Percentiles rank a stretch among this genome's conserved stretches.
Evolutionary conservation across 1,284 basidiomycete genomes (phyloP).

Genomic region (Ceraceosorus bombacis): DNA sequence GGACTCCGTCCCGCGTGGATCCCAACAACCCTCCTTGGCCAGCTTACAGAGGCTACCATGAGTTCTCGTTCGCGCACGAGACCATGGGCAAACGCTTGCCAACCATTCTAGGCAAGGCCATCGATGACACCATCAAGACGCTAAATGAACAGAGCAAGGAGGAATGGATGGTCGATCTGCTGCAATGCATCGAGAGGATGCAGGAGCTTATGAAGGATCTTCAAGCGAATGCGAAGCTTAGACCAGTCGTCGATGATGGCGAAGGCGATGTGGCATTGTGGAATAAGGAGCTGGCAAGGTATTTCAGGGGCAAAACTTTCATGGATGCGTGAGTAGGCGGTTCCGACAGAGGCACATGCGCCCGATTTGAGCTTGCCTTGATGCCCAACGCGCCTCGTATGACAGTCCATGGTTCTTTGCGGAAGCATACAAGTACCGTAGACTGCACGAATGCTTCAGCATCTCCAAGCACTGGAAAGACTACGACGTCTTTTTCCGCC

Average conservation of each 20-base stretch:
- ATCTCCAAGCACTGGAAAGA: constrained; percentile 82
- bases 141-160: constrained; percentile 70
- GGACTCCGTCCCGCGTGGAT: constrained; percentile 50
- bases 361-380: not conserved
- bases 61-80: constrained; percentile 52
- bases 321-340: not conserved
- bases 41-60: constrained; percentile 75
- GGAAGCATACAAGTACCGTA: constrained; percentile 95
- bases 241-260: constrained; percentile 82
- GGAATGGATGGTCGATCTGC: constrained; percentile 77
- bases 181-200: constrained; percentile 65
- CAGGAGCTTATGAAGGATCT: constrained; percentile 50
- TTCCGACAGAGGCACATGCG: not conserved
- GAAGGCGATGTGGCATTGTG: constrained; percentile 90
- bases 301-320: constrained; percentile 9
- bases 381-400: constrained; percentile 71
- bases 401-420: constrained; percentile 59
- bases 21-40: constrained; percentile 97
- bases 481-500: constrained; percentile 54
- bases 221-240: constrained; percentile 49
- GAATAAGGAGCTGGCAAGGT: constrained; percentile 64
- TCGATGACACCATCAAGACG: constrained; percentile 82
- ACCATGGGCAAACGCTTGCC: constrained; percentile 83
- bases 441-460: constrained; percentile 88
- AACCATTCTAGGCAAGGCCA: constrained; percentile 90